Base-by-base conservation (phyloP, 148 eudicot species). In the Agrostemma githago region DNA sequence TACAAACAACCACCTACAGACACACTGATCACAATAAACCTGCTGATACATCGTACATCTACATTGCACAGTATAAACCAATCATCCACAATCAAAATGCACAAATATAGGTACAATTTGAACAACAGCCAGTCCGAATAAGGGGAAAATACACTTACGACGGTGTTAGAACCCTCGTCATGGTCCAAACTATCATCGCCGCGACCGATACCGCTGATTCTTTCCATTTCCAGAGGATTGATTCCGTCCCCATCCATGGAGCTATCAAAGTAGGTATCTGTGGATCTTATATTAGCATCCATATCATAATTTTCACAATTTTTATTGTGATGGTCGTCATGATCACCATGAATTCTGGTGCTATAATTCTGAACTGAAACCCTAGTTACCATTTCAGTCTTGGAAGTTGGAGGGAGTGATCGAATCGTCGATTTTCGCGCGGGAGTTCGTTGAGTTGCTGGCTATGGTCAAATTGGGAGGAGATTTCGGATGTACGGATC, bases 81-180 rank as follows among this genome's bases (percentile, higher is more conserved):
- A 17, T 53, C 12, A 62, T n/a, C 4, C 17, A 38, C 64, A 57
- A 19, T 19, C 17, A 20, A 42, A 57, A 15, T 5, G 54, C 68
- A 61, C 5, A 2, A 19, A 62, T 38, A 40, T 14, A 39, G 34
- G 1, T 26, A 57, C 42, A 6, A 7, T 51, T 14, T 0, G 4
- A 19, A 19, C 21, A 7, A 14, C 17, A 53, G 2, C 10, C 37
- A 41, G 14, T 62, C 5, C 5, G 5, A 42, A n/a, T 65, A 59
- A 14, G 21, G 4, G 38, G 37, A 14, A 19, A 73, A 46, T 38
- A 58, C 46, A 80, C 90, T 82, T 76, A 89, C 97, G 76, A 88
- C 88, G 72, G 86, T 82, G 60, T 82, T 82, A 7, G 95, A 83
- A 2, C 85, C 92, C 17, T 81, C 92, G 17, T 82, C 90, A 16